A percentile compares a stretch with the other conserved stretches of the same genome.
phyloP scores from a whole-genome alignment of 1,284 basidiomycete species.

The Tranzscheliella williamsii region DNA sequence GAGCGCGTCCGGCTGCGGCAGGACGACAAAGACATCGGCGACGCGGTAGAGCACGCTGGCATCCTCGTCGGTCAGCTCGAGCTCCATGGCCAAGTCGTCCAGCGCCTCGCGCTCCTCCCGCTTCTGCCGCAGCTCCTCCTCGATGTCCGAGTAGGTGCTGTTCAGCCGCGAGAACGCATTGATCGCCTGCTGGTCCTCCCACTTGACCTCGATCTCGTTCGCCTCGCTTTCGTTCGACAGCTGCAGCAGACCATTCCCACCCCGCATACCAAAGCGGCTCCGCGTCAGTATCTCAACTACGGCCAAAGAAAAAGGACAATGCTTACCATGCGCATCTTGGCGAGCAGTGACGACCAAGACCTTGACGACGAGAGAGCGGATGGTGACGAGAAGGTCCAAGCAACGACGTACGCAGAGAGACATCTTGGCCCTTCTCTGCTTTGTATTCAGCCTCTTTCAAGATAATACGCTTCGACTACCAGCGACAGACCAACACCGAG shows the following conservation, averaged over 20 bases:
- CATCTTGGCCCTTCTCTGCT: no score
- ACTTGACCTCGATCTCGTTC: constrained; percentile 82
- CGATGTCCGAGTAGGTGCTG: constrained; percentile 72
- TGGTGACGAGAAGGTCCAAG: no score
- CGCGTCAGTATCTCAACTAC: no score
- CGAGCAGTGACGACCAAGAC: no score
- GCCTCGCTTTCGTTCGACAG: constrained; percentile 40
- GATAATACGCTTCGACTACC: no score
- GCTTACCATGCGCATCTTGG: constrained; percentile 38
- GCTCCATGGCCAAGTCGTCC: constrained; percentile 82
- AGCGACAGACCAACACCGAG: no score
- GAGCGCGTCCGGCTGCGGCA: constrained; percentile 73
- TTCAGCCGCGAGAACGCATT: constrained; percentile 92
- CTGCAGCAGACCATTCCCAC: constrained; percentile 6
- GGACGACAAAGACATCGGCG: constrained; percentile 83
- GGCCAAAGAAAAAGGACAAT: no score
- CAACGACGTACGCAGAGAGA: no score
- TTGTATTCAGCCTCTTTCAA: no score
- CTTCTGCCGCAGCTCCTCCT: constrained; percentile 73
- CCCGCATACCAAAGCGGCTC: no score
- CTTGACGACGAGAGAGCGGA: no score
- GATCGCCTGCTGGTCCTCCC: constrained; percentile 94
- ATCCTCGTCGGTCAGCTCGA: constrained; percentile 67
- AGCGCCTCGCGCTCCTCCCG: constrained; percentile 90
- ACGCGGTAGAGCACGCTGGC: constrained; percentile 74